Evolutionary conservation across 1,284 basidiomycete genomes (phyloP).

Genomic region (Apiotrichum veenhuisii): DNA sequence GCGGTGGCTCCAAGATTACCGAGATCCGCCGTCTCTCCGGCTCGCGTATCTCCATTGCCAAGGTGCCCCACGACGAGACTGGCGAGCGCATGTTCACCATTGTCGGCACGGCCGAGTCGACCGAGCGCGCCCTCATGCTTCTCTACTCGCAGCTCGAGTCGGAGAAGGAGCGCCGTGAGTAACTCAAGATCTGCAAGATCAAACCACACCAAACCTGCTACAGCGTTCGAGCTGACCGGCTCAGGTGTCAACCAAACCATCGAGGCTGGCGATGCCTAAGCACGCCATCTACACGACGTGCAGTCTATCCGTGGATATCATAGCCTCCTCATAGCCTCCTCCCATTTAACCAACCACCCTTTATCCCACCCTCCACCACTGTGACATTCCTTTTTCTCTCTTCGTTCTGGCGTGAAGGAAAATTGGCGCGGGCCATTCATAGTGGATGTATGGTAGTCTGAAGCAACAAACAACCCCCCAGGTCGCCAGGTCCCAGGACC

Average conservation of each 20-base stretch:
- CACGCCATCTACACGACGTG: not conserved
- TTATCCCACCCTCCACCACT: not conserved
- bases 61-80: constrained; percentile 95
- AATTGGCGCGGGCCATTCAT: constrained; percentile 6
- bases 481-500: not conserved
- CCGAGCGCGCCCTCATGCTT: constrained; percentile 93
- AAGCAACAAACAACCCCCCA: not conserved
- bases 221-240: no score
- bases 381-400: not conserved
- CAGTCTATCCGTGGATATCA: not conserved
- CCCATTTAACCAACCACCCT: not conserved
- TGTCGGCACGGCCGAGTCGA: constrained; percentile 90
- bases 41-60: constrained; percentile 95
- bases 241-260: constrained; percentile 34
- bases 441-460: constrained; percentile 21
- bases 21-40: constrained; percentile 96
- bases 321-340: not conserved
- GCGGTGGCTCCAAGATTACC: constrained; percentile 95
- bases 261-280: constrained; percentile 19
- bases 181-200: no score
- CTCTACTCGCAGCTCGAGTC: constrained; percentile 95
- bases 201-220: no score
- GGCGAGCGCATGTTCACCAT: constrained; percentile 99
- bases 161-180: constrained; percentile 81
- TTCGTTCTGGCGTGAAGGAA: not conserved